Evolutionary conservation across 192 early-diverging fungal genomes (phyloP).

Genomic region (Coemansia sp.): DNA sequence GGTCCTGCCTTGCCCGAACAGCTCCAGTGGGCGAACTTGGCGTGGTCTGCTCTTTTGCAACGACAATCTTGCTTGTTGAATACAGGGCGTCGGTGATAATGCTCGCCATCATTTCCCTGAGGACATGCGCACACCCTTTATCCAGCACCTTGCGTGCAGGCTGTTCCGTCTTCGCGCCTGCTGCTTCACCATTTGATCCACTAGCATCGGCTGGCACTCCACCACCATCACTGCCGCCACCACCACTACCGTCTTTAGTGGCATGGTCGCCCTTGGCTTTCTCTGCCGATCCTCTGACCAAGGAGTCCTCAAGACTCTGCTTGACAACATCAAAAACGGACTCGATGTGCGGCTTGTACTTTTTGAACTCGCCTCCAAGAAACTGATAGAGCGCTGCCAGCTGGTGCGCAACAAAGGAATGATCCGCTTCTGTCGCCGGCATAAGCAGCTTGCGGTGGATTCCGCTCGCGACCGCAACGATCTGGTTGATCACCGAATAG

Average conservation of each 20-base stretch:
- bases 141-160: conserved; percentile 13
- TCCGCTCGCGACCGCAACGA: conserved; percentile 35
- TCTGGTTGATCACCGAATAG: conserved; percentile 57
- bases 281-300: neutral
- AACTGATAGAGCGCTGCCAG: conserved; percentile 55
- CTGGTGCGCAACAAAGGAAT: conserved; percentile 47
- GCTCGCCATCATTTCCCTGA: conserved; percentile 46
- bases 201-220: neutral
- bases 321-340: conserved; percentile 45
- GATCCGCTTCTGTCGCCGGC: conserved; percentile 31
- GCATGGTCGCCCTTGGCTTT: neutral
- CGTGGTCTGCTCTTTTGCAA: conserved; percentile 25
- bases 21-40: conserved; percentile 25
- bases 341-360: conserved; percentile 53
- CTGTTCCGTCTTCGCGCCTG: neutral
- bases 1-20: conserved; percentile 10
- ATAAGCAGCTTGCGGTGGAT: conserved; percentile 38
- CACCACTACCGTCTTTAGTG: neutral
- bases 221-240: neutral
- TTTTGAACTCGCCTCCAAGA: conserved; percentile 56
- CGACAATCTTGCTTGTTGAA: conserved; percentile 36
- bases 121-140: conserved; percentile 18
- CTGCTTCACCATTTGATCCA: neutral
- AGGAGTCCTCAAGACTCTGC: conserved; percentile 18
- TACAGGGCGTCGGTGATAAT: conserved; percentile 54